Conservation (phyloP, 2,329 filamentous ascomycete species). For the Arthrinium phaeospermum region DNA sequence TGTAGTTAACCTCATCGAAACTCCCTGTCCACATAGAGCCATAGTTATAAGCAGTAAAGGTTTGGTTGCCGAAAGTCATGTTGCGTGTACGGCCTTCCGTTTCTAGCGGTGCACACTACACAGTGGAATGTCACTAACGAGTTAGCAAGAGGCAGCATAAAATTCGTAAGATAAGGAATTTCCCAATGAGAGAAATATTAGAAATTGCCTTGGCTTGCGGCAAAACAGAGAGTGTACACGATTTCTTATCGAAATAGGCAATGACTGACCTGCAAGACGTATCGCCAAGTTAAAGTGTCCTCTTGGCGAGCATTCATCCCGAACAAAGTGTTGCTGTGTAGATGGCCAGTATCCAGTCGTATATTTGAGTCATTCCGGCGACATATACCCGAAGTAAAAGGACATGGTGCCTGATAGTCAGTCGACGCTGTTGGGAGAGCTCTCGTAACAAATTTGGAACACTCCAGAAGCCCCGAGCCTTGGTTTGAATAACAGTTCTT, state of each 20-base stretch:
- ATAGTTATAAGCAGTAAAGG: neutral
- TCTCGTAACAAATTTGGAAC: conserved; percentile 22
- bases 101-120: neutral
- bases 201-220: no score
- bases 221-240: no score
- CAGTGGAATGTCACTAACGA: no score
- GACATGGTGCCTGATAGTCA: conserved; percentile 23
- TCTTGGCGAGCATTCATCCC: conserved; percentile 25
- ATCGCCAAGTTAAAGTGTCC: conserved; percentile 23
- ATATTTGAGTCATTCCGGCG: conserved; percentile 20
- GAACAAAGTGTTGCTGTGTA: conserved; percentile 26
- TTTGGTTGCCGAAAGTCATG: neutral
- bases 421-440: neutral
- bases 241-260: no score
- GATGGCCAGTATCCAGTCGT: conserved; percentile 24
- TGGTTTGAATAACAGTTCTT: conserved; percentile 26
- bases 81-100: neutral
- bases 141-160: neutral
- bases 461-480: conserved; percentile 19
- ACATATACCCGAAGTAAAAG: conserved; percentile 25
- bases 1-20: neutral
- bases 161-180: no score
- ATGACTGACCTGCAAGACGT: conserved; percentile 21
- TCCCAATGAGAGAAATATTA: no score
- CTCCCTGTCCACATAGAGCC: neutral